Conservation (phyloP, 257 asterid genomes). For the Phtheirospermum japonicum region DNA sequence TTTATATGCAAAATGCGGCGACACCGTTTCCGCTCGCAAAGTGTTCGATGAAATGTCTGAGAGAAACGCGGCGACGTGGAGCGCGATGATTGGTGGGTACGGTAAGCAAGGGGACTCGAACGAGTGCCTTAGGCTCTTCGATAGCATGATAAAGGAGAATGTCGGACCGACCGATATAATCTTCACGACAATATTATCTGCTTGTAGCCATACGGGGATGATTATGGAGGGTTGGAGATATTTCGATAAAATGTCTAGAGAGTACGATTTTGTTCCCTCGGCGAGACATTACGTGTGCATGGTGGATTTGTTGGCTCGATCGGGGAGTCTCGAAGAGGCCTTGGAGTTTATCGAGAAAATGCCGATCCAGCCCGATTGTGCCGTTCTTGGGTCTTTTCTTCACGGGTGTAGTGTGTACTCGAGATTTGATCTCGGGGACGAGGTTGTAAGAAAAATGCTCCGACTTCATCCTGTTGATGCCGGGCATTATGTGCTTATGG, state of each 20-base stretch:
- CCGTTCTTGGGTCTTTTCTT: constrained; percentile 47
- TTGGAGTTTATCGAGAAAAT: constrained; percentile 46
- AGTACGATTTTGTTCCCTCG: constrained; percentile 36
- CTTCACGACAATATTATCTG: constrained; percentile 50
- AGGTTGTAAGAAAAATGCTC: constrained; percentile 48
- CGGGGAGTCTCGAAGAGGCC: constrained; percentile 56
- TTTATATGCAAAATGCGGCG: constrained; percentile 60
- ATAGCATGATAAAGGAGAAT: constrained; percentile 41
- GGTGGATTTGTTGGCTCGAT: constrained; percentile 56
- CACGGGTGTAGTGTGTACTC: constrained; percentile 49
- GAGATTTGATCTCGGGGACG: constrained; percentile 53
- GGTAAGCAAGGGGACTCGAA: constrained; percentile 50
- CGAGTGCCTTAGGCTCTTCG: constrained; percentile 41
- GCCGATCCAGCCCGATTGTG: constrained; percentile 45
- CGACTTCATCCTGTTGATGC: constrained; percentile 45
- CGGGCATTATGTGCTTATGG: constrained; percentile 46
- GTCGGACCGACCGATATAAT: constrained; percentile 48
- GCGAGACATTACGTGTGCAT: constrained; percentile 57
- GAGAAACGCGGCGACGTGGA: constrained; percentile 54
- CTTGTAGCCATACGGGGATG: constrained; percentile 56
- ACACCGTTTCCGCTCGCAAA: constrained; percentile 43
- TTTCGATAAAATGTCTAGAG: constrained; percentile 42
- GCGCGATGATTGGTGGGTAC: constrained; percentile 57
- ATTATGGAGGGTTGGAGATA: constrained; percentile 50
- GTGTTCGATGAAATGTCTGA: constrained; percentile 48